Conservation (phyloP, 2,329 filamentous ascomycete genomes). For the Hymenoscyphus linearis region DNA sequence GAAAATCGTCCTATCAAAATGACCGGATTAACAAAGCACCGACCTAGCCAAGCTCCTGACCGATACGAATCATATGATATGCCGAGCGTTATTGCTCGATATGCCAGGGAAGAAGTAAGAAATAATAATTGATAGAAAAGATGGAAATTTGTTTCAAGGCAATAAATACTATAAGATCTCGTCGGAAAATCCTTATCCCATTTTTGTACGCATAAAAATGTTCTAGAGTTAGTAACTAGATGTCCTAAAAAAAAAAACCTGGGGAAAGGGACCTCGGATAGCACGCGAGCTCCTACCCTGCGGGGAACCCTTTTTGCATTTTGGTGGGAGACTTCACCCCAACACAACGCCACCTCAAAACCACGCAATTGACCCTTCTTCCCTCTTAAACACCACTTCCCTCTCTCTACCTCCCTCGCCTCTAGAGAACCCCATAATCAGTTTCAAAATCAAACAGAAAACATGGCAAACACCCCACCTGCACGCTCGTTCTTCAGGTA, state of each 20-base stretch:
- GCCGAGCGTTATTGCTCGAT: too few species aligned
- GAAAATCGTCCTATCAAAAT: too few species aligned
- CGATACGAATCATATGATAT: too few species aligned
- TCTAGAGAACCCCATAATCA: too few species aligned
- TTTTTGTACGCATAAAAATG: too few species aligned
- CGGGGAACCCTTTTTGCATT: conserved; percentile 1
- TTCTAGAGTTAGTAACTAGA: not conserved
- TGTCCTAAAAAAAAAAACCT: not conserved
- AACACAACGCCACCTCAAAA: not conserved
- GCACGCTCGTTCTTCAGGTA: conserved; percentile 16
- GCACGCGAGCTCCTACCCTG: conserved; percentile 4
- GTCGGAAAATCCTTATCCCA: too few species aligned
- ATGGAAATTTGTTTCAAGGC: too few species aligned
- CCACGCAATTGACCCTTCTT: not conserved
- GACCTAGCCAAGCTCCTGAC: too few species aligned
- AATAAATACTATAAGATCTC: too few species aligned
- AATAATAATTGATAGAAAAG: too few species aligned
- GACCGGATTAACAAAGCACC: too few species aligned
- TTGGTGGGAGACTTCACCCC: not conserved
- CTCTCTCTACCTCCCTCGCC: not conserved
- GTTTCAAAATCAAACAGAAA: not conserved
- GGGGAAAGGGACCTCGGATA: not conserved
- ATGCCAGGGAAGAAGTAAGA: too few species aligned
- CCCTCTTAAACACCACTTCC: not conserved
- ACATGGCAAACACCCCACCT: conserved; percentile 13